These are phyloP conservation scores for Nitzschia putrida DNA, from an alignment of 108 stramenopile species.

Conservation along the genomic window DNA sequence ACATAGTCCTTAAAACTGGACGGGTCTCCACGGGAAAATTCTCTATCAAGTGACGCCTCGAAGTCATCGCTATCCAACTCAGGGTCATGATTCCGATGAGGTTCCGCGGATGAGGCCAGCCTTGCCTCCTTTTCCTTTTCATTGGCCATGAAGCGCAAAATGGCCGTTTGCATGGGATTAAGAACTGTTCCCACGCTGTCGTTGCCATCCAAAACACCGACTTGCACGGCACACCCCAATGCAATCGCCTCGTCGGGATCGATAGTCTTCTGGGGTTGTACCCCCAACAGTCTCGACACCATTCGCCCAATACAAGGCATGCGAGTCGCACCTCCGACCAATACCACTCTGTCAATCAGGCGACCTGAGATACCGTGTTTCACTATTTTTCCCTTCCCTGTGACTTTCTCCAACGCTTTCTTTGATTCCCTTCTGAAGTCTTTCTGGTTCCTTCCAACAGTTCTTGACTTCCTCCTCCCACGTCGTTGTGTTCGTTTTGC, in stretches of 20 bases:
- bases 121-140: conserved; percentile 15
- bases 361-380: conserved; percentile 76
- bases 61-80: no score
- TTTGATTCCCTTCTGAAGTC: conserved; percentile 71
- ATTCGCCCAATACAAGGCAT: conserved; percentile 84
- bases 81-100: no score
- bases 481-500: conserved; percentile 75
- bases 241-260: conserved; percentile 90
- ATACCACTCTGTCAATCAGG: conserved; percentile 77
- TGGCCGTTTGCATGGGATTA: conserved; percentile 85
- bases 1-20: conserved; percentile 2
- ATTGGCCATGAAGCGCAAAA: conserved; percentile 76
- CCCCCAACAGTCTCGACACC: conserved; percentile 70
- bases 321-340: conserved; percentile 88
- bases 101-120: background rate
- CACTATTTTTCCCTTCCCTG: conserved; percentile 1
- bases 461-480: conserved; percentile 71
- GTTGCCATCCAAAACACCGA: conserved; percentile 86
- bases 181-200: conserved; percentile 76
- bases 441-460: conserved; percentile 59
- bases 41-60: no score
- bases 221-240: conserved; percentile 87
- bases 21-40: no score
- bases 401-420: conserved; percentile 52
- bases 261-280: conserved; percentile 73